Conservation (phyloP, 495 filamentous ascomycete genomes). For the Jackrogersella minutella region DNA sequence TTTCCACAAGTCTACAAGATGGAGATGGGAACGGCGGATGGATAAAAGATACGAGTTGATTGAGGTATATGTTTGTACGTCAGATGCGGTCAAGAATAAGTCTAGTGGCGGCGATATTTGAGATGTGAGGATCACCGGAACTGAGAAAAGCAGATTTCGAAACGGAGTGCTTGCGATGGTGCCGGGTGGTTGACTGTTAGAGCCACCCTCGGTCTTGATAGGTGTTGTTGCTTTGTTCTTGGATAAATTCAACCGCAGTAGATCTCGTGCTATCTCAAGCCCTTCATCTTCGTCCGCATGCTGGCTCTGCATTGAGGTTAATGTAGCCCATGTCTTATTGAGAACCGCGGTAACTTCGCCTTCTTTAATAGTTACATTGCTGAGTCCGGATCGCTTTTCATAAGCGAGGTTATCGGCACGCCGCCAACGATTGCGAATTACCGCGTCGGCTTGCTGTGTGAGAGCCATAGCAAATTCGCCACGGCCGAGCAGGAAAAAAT, state of each 20-base stretch:
- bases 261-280: constrained; percentile 79
- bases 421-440: constrained; percentile 67
- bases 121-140: constrained; percentile 73
- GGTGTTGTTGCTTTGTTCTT: constrained; percentile 51
- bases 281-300: constrained; percentile 78
- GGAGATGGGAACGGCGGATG: constrained; percentile 81
- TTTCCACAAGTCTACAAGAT: constrained; percentile 84
- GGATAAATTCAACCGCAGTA: constrained; percentile 72
- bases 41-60: constrained; percentile 88
- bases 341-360: constrained; percentile 82
- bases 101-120: constrained; percentile 83
- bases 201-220: constrained; percentile 31
- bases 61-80: constrained; percentile 78
- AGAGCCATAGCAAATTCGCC: constrained; percentile 92
- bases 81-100: constrained; percentile 78
- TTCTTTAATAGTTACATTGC: constrained; percentile 77
- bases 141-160: constrained; percentile 82
- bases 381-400: constrained; percentile 58
- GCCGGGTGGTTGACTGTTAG: constrained; percentile 35
- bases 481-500: constrained; percentile 85
- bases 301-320: constrained; percentile 74
- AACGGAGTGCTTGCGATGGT: constrained; percentile 64
- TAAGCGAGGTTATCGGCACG: constrained; percentile 61
- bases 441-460: constrained; percentile 82
- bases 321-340: constrained; percentile 75